Percentiles rank a stretch among this genome's conserved stretches.
These are phyloP conservation scores for Podospora anserina DNA, from an alignment of 495 filamentous ascomycete genomes.

Conservation along the genomic window DNA sequence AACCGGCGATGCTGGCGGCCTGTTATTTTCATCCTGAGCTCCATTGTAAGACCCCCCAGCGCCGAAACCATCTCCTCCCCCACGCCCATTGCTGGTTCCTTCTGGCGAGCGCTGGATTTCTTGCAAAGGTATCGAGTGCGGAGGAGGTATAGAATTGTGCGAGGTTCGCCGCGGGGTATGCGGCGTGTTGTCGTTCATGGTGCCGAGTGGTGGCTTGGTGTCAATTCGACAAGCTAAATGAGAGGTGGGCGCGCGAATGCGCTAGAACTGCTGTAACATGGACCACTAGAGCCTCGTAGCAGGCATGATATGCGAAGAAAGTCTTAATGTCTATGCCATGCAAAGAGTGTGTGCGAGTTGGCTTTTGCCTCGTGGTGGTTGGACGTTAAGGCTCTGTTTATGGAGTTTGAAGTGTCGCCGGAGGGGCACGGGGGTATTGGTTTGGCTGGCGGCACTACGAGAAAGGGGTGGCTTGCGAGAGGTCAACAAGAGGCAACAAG, in stretches of 20 bases:
- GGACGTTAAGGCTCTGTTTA: neutral
- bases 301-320: constrained; percentile 24
- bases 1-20: constrained; percentile 29
- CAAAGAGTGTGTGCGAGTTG: neutral
- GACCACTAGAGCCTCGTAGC: constrained; percentile 10
- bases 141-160: constrained; percentile 57
- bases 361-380: neutral
- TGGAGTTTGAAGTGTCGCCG: neutral
- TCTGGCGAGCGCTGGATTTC: constrained; percentile 66
- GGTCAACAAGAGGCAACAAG: neutral
- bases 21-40: constrained; percentile 11
- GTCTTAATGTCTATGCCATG: neutral
- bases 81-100: constrained; percentile 31
- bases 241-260: constrained; percentile 25
- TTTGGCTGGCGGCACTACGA: neutral
- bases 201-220: constrained; percentile 7
- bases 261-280: constrained; percentile 27
- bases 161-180: constrained; percentile 33
- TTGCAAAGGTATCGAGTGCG: constrained; percentile 77
- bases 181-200: constrained; percentile 29
- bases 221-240: neutral
- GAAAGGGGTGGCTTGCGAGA: neutral
- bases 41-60: constrained; percentile 30
- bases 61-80: constrained; percentile 20
- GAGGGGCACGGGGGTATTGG: neutral